A percentile compares a stretch with the other conserved stretches of the same genome.
Evolutionary conservation across 2,329 filamentous ascomycete genomes (phyloP).

Genomic region (Aureobasidium subglaciale): DNA sequence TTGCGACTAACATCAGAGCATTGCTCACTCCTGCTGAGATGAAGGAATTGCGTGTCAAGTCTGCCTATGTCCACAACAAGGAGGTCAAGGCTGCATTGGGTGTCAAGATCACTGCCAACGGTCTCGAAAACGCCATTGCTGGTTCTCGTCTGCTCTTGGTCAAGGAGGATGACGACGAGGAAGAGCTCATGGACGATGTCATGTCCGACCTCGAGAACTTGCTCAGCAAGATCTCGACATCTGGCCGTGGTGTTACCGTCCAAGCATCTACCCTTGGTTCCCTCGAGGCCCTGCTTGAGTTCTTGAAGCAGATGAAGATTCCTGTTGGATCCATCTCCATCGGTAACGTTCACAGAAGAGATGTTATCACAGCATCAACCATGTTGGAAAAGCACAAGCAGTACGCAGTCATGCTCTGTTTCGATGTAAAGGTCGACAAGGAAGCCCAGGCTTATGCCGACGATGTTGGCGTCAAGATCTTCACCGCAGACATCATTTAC

Average conservation of each 20-base stretch:
- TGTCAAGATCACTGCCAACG: conserved; percentile 97
- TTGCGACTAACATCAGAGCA: conserved; percentile 90
- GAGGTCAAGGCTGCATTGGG: conserved; percentile 96
- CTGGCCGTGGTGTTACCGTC: conserved; percentile 89
- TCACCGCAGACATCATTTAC: conserved; percentile 98
- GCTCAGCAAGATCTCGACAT: conserved; percentile 84
- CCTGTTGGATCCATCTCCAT: conserved; percentile 96
- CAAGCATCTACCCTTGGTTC: conserved; percentile 97
- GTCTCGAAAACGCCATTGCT: conserved; percentile 91
- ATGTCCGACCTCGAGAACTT: conserved; percentile 89
- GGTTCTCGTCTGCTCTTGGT: conserved; percentile 92
- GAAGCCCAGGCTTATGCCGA: conserved; percentile 87
- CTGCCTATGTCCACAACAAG: conserved; percentile 96
- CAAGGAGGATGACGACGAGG: conserved; percentile 87
- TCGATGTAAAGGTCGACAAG: conserved; percentile 99
- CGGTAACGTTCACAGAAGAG: conserved; percentile 94
- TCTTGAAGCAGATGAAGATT: conserved; percentile 93
- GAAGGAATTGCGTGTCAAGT: conserved; percentile 91
- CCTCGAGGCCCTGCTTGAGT: conserved; percentile 90
- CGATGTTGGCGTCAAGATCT: conserved; percentile 92
- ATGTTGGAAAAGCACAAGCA: conserved; percentile 96
- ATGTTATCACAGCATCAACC: conserved; percentile 86
- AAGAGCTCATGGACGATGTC: conserved; percentile 88
- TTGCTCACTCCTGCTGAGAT: conserved; percentile 87
- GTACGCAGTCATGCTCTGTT: conserved; percentile 98